phyloP scores from a whole-genome alignment of 768 basidiomycete genomes.

The Suillus decipiens region DNA sequence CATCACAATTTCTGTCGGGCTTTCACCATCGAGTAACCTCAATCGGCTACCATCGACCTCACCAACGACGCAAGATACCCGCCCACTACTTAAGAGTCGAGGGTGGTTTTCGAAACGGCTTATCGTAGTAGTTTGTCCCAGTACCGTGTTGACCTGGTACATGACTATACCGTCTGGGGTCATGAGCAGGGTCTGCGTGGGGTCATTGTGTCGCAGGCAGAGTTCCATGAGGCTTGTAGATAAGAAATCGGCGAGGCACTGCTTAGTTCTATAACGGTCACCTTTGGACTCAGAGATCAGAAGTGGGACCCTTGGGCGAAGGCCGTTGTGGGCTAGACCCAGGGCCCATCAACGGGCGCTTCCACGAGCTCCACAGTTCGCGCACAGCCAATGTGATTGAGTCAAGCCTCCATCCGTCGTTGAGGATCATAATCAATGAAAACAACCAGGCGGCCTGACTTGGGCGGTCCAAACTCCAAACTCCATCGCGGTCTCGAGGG shows the following conservation, averaged over 20 bases:
- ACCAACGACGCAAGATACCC: constrained; percentile 37
- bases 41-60: constrained; percentile 31
- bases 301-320: not conserved
- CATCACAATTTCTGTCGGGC: constrained; percentile 17
- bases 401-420: too few species aligned
- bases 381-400: not conserved
- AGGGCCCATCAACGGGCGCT: constrained; percentile 3
- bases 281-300: not conserved
- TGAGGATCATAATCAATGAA: not conserved
- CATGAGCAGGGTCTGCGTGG: constrained; percentile 36
- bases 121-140: constrained; percentile 6
- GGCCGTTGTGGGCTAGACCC: not conserved
- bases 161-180: constrained; percentile 35
- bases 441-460: not conserved
- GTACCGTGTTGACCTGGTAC: constrained; percentile 36
- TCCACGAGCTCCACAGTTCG: not conserved
- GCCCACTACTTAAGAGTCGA: constrained; percentile 25
- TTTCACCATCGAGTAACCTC: constrained; percentile 22
- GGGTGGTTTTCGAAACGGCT: constrained; percentile 28
- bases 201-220: constrained; percentile 36
- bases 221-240: constrained; percentile 8
- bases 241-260: not conserved
- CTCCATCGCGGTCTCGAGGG: not conserved
- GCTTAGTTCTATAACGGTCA: not conserved
- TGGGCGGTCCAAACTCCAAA: not conserved